These are phyloP conservation scores for Jackrogersella minutella DNA, from an alignment of 495 filamentous ascomycete species.

Conservation along the genomic window DNA sequence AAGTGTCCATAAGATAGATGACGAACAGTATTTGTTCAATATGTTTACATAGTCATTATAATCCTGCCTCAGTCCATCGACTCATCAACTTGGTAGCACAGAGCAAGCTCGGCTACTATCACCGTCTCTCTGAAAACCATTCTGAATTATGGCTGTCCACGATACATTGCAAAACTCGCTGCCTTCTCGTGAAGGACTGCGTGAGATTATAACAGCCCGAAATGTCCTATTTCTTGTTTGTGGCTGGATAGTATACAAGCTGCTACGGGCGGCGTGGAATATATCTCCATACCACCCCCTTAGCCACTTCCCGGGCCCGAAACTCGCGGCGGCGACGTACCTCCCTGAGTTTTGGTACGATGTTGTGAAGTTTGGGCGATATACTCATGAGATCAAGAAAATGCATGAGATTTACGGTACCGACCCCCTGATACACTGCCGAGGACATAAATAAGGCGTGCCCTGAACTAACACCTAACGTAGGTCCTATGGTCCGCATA, in stretches of 20 bases:
- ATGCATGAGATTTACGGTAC: constrained; percentile 58
- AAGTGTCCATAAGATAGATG: too few species aligned
- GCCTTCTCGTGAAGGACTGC: neutral
- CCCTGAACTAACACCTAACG: neutral
- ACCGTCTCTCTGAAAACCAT: neutral
- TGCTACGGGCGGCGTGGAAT: constrained; percentile 43
- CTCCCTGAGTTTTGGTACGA: constrained; percentile 63
- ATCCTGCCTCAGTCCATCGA: neutral
- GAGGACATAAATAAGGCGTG: neutral
- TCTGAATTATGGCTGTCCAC: neutral
- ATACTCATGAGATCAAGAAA: constrained; percentile 54
- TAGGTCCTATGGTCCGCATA: constrained; percentile 50
- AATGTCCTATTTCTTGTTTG: constrained; percentile 20
- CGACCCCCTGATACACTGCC: neutral
- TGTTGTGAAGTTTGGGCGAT: constrained; percentile 52
- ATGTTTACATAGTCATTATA: neutral
- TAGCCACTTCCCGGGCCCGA: constrained; percentile 57
- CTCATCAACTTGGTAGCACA: neutral
- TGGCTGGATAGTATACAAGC: constrained; percentile 38
- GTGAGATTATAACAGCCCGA: neutral
- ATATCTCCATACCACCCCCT: constrained; percentile 48
- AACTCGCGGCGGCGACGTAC: constrained; percentile 55
- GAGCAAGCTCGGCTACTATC: neutral
- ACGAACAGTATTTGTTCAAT: too few species aligned
- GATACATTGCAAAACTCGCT: neutral